Evolutionary conservation across 352 stramenopile genomes (phyloP).

Genomic region (Blastocystis sp.): DNA sequence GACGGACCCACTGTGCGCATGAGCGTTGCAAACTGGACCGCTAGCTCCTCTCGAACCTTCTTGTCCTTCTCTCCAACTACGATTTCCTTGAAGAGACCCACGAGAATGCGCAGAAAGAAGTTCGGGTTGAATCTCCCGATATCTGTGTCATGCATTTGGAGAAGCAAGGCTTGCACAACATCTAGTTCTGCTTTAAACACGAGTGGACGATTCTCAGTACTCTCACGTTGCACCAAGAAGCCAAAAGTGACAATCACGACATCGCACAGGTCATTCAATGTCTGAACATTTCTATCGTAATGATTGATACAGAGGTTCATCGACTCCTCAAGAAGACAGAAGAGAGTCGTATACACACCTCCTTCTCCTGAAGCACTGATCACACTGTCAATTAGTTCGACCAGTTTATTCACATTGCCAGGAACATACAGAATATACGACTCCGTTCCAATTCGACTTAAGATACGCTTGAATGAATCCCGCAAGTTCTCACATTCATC

Average conservation of each 20-base stretch:
- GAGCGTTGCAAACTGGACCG: neutral
- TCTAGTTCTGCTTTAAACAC: slow-evolving; percentile 26
- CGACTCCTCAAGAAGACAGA: neutral
- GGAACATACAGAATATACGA: neutral
- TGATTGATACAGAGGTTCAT: neutral
- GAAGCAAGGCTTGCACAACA: neutral
- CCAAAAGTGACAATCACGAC: neutral
- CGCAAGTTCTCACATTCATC: neutral
- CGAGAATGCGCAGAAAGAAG: slow-evolving; percentile 15
- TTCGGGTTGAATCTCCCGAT: neutral
- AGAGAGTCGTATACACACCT: neutral
- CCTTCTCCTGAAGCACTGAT: neutral
- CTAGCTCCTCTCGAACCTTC: neutral
- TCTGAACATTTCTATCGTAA: neutral
- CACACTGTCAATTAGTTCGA: neutral
- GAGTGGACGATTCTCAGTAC: neutral
- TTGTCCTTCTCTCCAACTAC: neutral
- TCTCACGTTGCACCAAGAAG: neutral
- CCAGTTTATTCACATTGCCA: neutral
- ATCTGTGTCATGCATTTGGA: neutral
- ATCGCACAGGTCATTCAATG: neutral
- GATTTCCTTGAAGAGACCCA: slow-evolving; percentile 4
- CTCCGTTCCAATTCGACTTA: neutral
- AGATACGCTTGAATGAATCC: neutral
- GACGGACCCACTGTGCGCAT: neutral